These are phyloP conservation scores for Rhizomucor miehei DNA, from an alignment of 371 early-diverging fungal species.

Conservation along the genomic window DNA sequence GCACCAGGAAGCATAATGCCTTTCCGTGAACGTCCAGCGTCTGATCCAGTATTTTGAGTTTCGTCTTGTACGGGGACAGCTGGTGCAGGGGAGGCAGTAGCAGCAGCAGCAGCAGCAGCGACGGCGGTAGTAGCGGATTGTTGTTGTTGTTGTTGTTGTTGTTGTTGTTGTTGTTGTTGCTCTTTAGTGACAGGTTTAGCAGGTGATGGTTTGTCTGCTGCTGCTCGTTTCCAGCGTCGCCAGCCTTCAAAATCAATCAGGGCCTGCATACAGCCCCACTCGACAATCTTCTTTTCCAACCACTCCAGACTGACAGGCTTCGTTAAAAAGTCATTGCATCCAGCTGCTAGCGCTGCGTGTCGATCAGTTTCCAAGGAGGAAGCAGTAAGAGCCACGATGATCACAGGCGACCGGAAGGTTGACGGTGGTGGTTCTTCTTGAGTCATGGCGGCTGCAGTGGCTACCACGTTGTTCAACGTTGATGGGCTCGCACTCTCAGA, in stretches of 20 bases:
- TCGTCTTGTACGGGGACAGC: not conserved
- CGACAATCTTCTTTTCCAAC: conserved; percentile 83
- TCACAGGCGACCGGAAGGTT: conserved; percentile 71
- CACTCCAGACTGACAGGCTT: conserved; percentile 84
- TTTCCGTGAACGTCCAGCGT: conserved; percentile 4
- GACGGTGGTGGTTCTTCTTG: conserved; percentile 25
- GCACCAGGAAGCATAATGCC: conserved; percentile 26
- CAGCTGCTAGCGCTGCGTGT: conserved; percentile 77
- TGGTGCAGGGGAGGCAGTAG: not conserved
- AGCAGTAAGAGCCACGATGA: conserved; percentile 88
- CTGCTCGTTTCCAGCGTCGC: conserved; percentile 63
- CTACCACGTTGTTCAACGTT: not conserved
- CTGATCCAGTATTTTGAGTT: too few relatives aligned
- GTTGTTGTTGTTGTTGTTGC: not conserved
- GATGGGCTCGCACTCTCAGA: not conserved
- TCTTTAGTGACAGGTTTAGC: not conserved
- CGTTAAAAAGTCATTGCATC: conserved; percentile 88
- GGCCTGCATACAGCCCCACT: conserved; percentile 94
- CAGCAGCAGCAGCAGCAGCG: not conserved
- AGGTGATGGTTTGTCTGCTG: conserved; percentile 12
- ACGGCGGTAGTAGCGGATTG: not conserved
- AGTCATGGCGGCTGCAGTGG: not conserved
- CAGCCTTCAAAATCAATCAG: conserved; percentile 85
- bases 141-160: conserved; percentile 5
- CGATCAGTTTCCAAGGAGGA: conserved; percentile 75